A percentile compares a stretch with the other conserved stretches of the same genome.
Evolutionary conservation across 2,329 filamentous ascomycete genomes (phyloP).

Genomic region (Hypocrella siamensis): DNA sequence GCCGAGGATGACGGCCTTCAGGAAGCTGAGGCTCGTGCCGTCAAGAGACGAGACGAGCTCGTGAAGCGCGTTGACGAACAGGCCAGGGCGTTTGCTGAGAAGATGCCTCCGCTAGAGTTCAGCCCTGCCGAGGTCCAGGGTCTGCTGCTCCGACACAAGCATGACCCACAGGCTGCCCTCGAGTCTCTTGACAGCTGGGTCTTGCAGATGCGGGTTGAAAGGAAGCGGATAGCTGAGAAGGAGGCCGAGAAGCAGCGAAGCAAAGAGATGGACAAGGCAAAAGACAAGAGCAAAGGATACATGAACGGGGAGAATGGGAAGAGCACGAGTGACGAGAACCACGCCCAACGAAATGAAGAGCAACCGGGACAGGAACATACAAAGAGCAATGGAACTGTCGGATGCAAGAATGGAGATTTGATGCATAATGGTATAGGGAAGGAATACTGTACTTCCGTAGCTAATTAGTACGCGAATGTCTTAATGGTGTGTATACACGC

Average conservation of each 20-base stretch:
- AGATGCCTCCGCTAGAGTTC: slow-evolving; percentile 39
- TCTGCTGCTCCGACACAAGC: slow-evolving; percentile 40
- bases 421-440: too few relatives aligned
- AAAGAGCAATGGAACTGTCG: too few relatives aligned
- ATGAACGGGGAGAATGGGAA: slow-evolving; percentile 1
- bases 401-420: too few relatives aligned
- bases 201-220: slow-evolving; percentile 29
- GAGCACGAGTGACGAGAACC: slow-evolving; percentile 3
- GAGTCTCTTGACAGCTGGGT: slow-evolving; percentile 32
- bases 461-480: too few relatives aligned
- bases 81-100: slow-evolving; percentile 30
- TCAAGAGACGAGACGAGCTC: slow-evolving; percentile 17
- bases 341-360: neutral
- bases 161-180: slow-evolving; percentile 30
- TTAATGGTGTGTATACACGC: too few relatives aligned
- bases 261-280: slow-evolving; percentile 6
- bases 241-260: slow-evolving; percentile 10
- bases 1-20: slow-evolving; percentile 13
- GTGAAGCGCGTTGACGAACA: slow-evolving; percentile 26
- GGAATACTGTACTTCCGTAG: too few relatives aligned
- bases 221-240: slow-evolving; percentile 23
- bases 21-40: slow-evolving; percentile 11
- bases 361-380: neutral
- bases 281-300: neutral
- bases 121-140: slow-evolving; percentile 47